Evolutionary conservation across 2,329 filamentous ascomycete genomes (phyloP).

Genomic region (Epichloe brachyelytri): DNA sequence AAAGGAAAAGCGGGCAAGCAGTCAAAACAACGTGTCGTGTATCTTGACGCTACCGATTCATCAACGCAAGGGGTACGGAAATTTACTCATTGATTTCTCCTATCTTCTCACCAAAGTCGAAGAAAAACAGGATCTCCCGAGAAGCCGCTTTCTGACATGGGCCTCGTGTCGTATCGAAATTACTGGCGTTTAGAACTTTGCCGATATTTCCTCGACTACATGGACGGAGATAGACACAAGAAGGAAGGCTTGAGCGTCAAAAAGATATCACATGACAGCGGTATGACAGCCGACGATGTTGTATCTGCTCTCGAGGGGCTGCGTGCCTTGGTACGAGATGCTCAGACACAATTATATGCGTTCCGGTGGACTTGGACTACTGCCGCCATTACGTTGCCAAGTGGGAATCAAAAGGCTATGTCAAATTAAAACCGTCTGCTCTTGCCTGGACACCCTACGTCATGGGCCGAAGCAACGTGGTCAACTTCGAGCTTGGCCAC

Average conservation of each 20-base stretch:
- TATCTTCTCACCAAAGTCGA: constrained; percentile 91
- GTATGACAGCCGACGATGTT: constrained; percentile 92
- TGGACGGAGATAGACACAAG: constrained; percentile 17
- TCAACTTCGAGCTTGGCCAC: constrained; percentile 71
- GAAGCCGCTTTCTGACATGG: constrained; percentile 96
- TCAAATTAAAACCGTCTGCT: constrained; percentile 65
- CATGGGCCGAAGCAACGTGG: constrained; percentile 77
- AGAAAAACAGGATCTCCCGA: constrained; percentile 86
- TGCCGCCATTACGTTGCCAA: constrained; percentile 80
- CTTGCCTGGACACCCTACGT: constrained; percentile 95
- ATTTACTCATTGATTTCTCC: constrained; percentile 94
- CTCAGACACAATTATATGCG: constrained; percentile 76
- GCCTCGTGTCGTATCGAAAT: constrained; percentile 88
- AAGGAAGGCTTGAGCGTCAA: constrained; percentile 45
- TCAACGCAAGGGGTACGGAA: constrained; percentile 92
- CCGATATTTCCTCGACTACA: constrained; percentile 56
- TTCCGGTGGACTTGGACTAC: constrained; percentile 77
- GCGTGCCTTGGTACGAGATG: constrained; percentile 79
- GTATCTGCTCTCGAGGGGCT: constrained; percentile 86
- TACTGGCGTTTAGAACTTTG: constrained; percentile 92
- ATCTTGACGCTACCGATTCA: constrained; percentile 94
- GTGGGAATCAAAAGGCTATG: constrained; percentile 80
- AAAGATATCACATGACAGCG: constrained; percentile 74
- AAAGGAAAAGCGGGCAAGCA: constrained; percentile 91
- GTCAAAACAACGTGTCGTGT: constrained; percentile 94